Base-by-base conservation (phyloP, 2,329 filamentous ascomycete species). In the Colletotrichum spinosum region DNA sequence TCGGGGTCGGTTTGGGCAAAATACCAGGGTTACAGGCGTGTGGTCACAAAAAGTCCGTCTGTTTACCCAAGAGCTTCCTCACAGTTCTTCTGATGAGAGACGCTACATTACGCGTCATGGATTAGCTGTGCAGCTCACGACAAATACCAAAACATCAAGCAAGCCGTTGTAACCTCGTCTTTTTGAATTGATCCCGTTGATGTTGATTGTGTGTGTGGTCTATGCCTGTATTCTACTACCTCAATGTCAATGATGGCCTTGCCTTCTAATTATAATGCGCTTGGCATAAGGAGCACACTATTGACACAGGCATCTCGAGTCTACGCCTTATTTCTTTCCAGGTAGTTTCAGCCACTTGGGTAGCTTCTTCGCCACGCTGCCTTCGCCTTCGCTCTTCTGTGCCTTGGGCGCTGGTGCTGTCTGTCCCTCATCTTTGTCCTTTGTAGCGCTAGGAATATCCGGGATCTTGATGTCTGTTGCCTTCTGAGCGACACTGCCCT, bases 291-390 rank as follows among this genome's bases (percentile, higher is more conserved):
- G 25, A 25, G 4, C 25, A 25, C 25, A 25, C 25, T 25, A 25
- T 25, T 25, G 4, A 25, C 1, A 25, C 25, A 25, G 25, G 4
- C 25, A 25, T 25, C 25, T 25, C 25, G 25, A 25, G 25, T 25
- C 4, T 25, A 25, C 25, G 25, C 25, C 25, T 25, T 5, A 92
- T 80, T 93, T 94, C 84, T 92, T 94, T 8, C 87, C 88, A 37
- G 88, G 83, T 60, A 91, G 78, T 76, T 91, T 92, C 45, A 94
- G 77, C 86, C 92, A 93, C 75, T 92, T 93, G 17, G 91, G 90
- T 65, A 84, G 67, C 70, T 82, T 83, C 76, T 83, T 85, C 10
- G 70, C 71, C 13, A 72, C 58, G 7, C 54, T 50, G 33, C 78
- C 77, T 64, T 78, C 71, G 57, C 78, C 74, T 56, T 78, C 76